Conservation (phyloP, 2,329 filamentous ascomycete species). For the Atkinsonella texensis region DNA sequence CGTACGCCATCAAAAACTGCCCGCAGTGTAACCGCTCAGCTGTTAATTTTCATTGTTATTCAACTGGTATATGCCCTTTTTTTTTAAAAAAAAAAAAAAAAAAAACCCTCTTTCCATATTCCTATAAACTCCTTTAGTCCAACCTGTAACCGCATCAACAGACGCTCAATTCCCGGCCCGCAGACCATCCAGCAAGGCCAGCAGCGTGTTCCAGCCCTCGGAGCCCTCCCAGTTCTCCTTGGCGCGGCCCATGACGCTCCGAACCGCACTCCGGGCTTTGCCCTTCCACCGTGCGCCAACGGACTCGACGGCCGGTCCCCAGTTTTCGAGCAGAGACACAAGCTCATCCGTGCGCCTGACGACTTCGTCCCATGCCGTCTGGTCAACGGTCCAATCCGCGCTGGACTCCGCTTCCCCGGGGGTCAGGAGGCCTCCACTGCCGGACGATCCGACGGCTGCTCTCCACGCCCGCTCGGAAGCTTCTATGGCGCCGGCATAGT, state of each 20-base stretch:
- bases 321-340: conserved; percentile 72
- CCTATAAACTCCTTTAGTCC: not conserved
- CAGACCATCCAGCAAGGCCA: conserved; percentile 43
- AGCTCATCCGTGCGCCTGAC: conserved; percentile 71
- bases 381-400: conserved; percentile 36
- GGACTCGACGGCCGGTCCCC: conserved; percentile 51
- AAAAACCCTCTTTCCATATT: not conserved
- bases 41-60: no score
- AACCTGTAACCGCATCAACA: not conserved
- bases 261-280: conserved; percentile 74
- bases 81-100: not conserved
- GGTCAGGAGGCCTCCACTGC: conserved; percentile 31
- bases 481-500: conserved; percentile 61
- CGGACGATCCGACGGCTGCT: conserved; percentile 45
- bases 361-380: conserved; percentile 56
- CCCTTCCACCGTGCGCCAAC: conserved; percentile 77
- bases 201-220: conserved; percentile 51
- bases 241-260: conserved; percentile 71
- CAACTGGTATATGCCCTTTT: no score
- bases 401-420: conserved; percentile 18
- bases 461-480: conserved; percentile 88
- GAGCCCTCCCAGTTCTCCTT: conserved; percentile 75
- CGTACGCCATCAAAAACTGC: no score
- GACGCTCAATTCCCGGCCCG: conserved; percentile 19
- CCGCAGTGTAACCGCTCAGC: no score